A percentile compares a stretch with the other conserved stretches of the same genome.
Conservation (phyloP, 2,329 filamentous ascomycete genomes). For the Diaporthe citriasiana region DNA sequence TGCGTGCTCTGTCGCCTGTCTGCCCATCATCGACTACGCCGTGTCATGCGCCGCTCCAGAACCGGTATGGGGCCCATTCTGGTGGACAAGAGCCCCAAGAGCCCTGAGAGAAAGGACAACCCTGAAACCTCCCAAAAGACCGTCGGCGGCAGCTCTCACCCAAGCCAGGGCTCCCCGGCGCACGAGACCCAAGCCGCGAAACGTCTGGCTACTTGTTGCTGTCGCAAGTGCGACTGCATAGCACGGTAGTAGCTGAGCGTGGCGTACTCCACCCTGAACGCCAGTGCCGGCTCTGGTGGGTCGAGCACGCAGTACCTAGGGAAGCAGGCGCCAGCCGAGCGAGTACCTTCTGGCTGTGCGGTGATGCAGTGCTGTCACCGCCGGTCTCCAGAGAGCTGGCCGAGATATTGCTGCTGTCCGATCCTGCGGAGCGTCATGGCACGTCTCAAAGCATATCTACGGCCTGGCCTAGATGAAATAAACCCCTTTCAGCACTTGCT, state of each 20-base stretch:
- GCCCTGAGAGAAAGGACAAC: not conserved
- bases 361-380: not conserved
- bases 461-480: not conserved
- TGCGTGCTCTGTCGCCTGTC: not conserved
- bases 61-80: conserved; percentile 7
- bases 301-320: not conserved
- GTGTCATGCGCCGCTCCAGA: conserved; percentile 24
- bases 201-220: conserved; percentile 9
- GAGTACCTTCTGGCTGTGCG: not conserved
- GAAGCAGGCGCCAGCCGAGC: conserved; percentile 9
- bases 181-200: conserved; percentile 22
- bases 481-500: not conserved
- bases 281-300: conserved; percentile 12
- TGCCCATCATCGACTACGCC: conserved; percentile 28
- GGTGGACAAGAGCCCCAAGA: conserved; percentile 12
- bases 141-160: conserved; percentile 2
- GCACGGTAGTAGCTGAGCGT: not conserved
- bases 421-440: not conserved
- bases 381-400: not conserved
- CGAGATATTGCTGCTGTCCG: not conserved
- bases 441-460: not conserved
- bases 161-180: conserved; percentile 10
- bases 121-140: conserved; percentile 8
- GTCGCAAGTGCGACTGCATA: conserved; percentile 24
- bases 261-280: conserved; percentile 9